Evolutionary conservation across 352 stramenopile species (phyloP).

Genomic region (Phytophthora hibernalis): DNA sequence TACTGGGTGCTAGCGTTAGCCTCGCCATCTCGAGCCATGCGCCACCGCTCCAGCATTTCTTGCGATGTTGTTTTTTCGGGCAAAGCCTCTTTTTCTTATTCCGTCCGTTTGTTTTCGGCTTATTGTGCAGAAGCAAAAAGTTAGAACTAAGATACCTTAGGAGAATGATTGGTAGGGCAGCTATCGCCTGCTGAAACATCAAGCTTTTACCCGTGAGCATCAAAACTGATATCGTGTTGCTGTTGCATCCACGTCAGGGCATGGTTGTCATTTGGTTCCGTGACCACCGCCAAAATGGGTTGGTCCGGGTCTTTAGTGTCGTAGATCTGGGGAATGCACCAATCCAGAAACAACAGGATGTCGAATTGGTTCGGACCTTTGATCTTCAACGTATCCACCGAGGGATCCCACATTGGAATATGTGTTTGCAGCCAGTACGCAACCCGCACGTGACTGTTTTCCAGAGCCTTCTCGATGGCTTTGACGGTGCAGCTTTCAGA

Average conservation of each 20-base stretch:
- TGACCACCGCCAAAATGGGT: constrained; percentile 11
- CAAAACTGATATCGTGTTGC: constrained; percentile 4
- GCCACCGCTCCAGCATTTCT: constrained; percentile 10
- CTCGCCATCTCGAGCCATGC: background rate
- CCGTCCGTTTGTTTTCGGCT: background rate
- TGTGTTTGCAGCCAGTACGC: constrained; percentile 8
- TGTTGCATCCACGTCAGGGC: constrained; percentile 9
- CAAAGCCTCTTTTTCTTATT: background rate
- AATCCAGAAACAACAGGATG: constrained; percentile 12
- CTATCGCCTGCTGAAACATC: background rate
- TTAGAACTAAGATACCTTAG: too few species aligned
- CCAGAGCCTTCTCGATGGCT: constrained; percentile 7
- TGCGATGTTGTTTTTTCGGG: background rate
- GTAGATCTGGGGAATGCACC: constrained; percentile 7
- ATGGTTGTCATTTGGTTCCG: constrained; percentile 1
- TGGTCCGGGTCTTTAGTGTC: constrained; percentile 1
- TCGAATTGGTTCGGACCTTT: constrained; percentile 13
- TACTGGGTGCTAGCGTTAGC: constrained; percentile 1
- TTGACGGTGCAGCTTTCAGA: constrained; percentile 10
- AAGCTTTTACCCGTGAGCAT: background rate
- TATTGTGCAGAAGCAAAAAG: background rate
- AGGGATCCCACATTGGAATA: constrained; percentile 7
- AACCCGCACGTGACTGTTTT: constrained; percentile 13
- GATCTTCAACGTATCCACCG: constrained; percentile 6
- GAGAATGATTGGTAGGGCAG: background rate